Conservation (phyloP, 169 alveolate species). For the Plasmodium vivax region DNA sequence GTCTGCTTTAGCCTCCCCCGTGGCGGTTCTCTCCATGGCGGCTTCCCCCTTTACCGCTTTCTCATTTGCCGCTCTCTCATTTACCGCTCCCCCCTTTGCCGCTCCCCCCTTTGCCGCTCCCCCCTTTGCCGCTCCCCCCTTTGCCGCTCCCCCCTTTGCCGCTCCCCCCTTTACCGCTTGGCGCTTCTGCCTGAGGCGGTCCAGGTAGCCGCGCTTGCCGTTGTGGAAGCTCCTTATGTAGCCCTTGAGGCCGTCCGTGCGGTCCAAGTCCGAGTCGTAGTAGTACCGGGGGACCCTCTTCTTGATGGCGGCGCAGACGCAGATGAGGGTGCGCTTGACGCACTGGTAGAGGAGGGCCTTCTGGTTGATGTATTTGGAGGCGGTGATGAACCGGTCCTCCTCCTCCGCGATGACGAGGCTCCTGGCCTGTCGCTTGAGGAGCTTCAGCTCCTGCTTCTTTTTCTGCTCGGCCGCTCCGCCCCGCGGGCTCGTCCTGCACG, state of each 20-base stretch:
- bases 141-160: too few relatives aligned
- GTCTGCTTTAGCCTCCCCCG: not conserved
- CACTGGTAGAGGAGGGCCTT: constrained; percentile 1
- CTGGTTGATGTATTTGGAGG: constrained; percentile 52
- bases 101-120: too few relatives aligned
- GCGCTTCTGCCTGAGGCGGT: not conserved
- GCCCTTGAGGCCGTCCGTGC: not conserved
- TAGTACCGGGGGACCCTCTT: constrained; percentile 45
- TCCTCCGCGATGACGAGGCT: constrained; percentile 71
- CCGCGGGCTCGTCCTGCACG: not conserved
- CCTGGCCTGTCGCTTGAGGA: constrained; percentile 57
- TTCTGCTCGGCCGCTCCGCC: constrained; percentile 32
- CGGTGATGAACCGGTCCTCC: constrained; percentile 69
- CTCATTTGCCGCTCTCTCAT: too few relatives aligned
- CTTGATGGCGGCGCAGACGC: constrained; percentile 2
- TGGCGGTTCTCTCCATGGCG: not conserved
- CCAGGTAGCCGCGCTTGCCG: constrained; percentile 12
- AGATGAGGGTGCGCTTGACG: constrained; percentile 26
- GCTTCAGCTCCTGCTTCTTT: constrained; percentile 27
- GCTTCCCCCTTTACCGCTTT: not conserved
- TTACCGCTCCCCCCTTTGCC: too few relatives aligned
- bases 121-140: too few relatives aligned
- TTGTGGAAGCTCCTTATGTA: constrained; percentile 25
- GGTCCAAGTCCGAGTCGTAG: constrained; percentile 24
- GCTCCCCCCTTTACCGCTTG: too few relatives aligned